phyloP scores from a whole-genome alignment of 1,284 basidiomycete genomes.

The Apiotrichum brassicae region DNA sequence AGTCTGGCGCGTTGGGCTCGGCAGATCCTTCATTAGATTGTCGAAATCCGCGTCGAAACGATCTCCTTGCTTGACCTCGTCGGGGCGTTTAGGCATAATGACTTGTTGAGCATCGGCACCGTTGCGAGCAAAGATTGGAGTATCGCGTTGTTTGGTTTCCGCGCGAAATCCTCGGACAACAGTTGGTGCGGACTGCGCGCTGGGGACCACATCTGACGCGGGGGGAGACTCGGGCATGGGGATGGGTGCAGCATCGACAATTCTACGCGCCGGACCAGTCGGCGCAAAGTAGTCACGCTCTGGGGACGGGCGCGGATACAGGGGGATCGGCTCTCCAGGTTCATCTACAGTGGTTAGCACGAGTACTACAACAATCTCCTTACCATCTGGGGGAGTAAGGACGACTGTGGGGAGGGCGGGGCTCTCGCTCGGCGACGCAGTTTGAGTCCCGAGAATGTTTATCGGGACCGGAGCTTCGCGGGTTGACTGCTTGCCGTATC shows the following conservation, averaged over 20 bases:
- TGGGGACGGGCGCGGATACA: slow-evolving; percentile 9
- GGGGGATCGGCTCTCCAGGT: slow-evolving; percentile 5
- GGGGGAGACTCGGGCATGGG: background rate
- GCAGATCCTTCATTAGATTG: slow-evolving; percentile 1
- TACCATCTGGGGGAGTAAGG: slow-evolving; percentile 13
- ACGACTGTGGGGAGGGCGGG: slow-evolving; percentile 8
- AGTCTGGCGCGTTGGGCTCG: background rate
- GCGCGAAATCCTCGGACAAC: background rate
- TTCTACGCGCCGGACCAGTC: background rate
- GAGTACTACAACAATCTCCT: background rate
- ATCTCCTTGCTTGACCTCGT: background rate
- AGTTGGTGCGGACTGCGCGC: background rate
- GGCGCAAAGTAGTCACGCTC: slow-evolving; percentile 1
- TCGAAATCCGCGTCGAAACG: slow-evolving; percentile 6
- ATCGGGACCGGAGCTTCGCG: background rate
- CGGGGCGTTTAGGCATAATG: background rate
- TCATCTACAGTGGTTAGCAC: slow-evolving; percentile 6
- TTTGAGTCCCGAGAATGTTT: background rate
- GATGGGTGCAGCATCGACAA: background rate
- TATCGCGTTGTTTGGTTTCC: background rate
- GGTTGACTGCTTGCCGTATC: background rate
- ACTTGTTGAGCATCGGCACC: background rate
- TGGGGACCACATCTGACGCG: background rate
- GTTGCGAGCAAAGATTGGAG: background rate
- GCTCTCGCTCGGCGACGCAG: background rate